Percentiles rank a stretch among this genome's conserved stretches.
phyloP scores from a whole-genome alignment of 169 alveolate genomes.

The Cytauxzoon felis region DNA sequence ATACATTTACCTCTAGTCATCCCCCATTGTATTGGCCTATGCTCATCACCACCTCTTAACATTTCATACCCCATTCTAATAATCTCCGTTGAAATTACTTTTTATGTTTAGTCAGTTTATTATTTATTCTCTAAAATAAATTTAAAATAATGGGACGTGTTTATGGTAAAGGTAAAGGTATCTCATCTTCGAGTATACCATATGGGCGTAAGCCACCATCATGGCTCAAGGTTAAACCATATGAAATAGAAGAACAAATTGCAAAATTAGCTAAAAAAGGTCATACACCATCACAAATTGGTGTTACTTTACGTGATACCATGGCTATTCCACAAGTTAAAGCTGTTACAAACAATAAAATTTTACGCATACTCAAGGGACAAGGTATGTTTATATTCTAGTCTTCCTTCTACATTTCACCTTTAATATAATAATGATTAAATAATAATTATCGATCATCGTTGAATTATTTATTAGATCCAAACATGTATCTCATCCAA shows the following conservation, averaged over 20 bases:
- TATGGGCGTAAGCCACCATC: constrained; percentile 95
- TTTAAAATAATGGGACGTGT: constrained; percentile 83
- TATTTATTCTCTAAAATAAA: background rate
- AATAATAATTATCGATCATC: too few relatives aligned
- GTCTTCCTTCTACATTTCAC: background rate
- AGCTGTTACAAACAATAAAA: constrained; percentile 93
- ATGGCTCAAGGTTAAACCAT: constrained; percentile 93
- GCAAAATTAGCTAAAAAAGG: constrained; percentile 98
- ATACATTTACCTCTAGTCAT: too few relatives aligned
- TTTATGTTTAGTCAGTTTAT: background rate
- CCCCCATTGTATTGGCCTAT: too few relatives aligned
- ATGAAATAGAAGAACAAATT: constrained; percentile 90
- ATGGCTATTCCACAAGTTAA: constrained; percentile 96
- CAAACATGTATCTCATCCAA: too few relatives aligned
- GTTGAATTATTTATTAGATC: too few relatives aligned
- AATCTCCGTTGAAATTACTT: background rate
- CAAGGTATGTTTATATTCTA: constrained; percentile 75
- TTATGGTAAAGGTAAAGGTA: constrained; percentile 90
- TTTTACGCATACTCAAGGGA: constrained; percentile 92
- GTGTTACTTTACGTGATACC: constrained; percentile 96
- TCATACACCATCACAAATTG: constrained; percentile 96
- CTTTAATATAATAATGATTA: too few relatives aligned
- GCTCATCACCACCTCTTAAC: too few relatives aligned
- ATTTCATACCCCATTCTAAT: background rate
- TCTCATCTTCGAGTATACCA: constrained; percentile 92